These are phyloP conservation scores for Solanum acaule DNA, from an alignment of 257 asterid species.

Conservation along the genomic window DNA sequence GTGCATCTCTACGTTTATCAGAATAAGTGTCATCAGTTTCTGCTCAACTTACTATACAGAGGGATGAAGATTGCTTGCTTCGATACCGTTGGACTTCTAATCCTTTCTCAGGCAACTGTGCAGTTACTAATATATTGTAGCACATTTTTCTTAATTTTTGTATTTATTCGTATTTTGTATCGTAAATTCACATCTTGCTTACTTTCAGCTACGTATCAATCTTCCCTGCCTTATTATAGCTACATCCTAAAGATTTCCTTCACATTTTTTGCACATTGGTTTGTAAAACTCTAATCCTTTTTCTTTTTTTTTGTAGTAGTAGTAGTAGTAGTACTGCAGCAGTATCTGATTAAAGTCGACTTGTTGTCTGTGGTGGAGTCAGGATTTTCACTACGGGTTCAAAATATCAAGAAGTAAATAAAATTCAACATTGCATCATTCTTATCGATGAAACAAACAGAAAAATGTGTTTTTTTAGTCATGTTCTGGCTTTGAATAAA, in stretches of 20 bases:
- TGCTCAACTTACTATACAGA: not conserved
- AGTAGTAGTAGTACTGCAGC: not conserved
- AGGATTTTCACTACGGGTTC: too few species aligned
- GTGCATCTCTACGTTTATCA: not conserved
- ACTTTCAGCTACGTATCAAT: not conserved
- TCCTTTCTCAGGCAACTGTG: not conserved
- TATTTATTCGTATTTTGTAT: not conserved
- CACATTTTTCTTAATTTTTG: not conserved
- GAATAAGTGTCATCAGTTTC: not conserved
- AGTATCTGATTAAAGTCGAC: not conserved
- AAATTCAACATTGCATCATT: too few species aligned
- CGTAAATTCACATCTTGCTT: not conserved
- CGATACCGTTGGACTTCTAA: not conserved
- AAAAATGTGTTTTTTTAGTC: accelerated
- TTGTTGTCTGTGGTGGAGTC: not conserved
- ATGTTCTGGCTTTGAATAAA: not conserved
- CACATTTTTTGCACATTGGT: not conserved
- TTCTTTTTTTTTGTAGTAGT: too few species aligned
- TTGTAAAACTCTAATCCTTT: too few species aligned
- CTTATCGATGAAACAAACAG: too few species aligned
- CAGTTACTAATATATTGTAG: not conserved
- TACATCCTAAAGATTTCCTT: not conserved
- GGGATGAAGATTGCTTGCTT: not conserved
- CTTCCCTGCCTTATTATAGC: not conserved
- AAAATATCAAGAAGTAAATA: not conserved